These are phyloP conservation scores for Malbranchea cinnamomea DNA, from an alignment of 2,329 filamentous ascomycete species.

Conservation along the genomic window DNA sequence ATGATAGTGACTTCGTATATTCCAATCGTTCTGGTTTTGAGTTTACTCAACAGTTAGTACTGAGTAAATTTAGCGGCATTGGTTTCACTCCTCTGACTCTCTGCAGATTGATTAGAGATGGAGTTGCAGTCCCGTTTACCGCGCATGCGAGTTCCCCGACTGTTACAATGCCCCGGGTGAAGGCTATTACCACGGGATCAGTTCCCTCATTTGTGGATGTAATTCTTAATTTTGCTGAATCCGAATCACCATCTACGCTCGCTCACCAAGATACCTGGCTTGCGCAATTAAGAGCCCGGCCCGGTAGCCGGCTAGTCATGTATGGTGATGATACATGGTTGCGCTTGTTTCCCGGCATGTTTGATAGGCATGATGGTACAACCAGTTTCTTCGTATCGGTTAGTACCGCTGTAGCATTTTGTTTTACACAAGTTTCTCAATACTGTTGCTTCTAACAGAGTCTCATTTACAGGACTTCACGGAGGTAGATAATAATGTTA, in stretches of 20 bases:
- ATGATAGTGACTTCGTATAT: slow-evolving; percentile 77
- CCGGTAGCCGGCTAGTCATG: slow-evolving; percentile 66
- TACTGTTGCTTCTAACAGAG: slow-evolving; percentile 10
- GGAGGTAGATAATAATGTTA: slow-evolving; percentile 96
- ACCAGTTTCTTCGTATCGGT: slow-evolving; percentile 97
- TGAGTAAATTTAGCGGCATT: slow-evolving; percentile 2
- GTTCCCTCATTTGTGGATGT: slow-evolving; percentile 97
- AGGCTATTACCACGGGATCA: slow-evolving; percentile 92
- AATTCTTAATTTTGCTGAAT: slow-evolving; percentile 91
- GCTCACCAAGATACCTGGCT: slow-evolving; percentile 90
- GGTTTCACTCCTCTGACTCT: slow-evolving; percentile 7
- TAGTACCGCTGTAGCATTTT: no score
- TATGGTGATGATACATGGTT: slow-evolving; percentile 98
- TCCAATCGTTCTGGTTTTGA: slow-evolving; percentile 62
- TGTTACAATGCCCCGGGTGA: slow-evolving; percentile 94
- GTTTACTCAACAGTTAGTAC: slow-evolving; percentile 65
- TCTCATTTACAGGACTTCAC: slow-evolving; percentile 77
- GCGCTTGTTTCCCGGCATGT: slow-evolving; percentile 83
- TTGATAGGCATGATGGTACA: slow-evolving; percentile 77
- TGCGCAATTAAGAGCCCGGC: slow-evolving; percentile 67
- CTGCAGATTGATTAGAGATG: slow-evolving; percentile 63
- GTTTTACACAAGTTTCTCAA: slow-evolving; percentile 2
- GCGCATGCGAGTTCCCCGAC: slow-evolving; percentile 93
- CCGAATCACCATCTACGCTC: slow-evolving; percentile 76
- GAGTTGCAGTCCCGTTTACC: slow-evolving; percentile 79